phyloP scores from a whole-genome alignment of 2,329 filamentous ascomycete genomes.

The Arthrinium phaeospermum region DNA sequence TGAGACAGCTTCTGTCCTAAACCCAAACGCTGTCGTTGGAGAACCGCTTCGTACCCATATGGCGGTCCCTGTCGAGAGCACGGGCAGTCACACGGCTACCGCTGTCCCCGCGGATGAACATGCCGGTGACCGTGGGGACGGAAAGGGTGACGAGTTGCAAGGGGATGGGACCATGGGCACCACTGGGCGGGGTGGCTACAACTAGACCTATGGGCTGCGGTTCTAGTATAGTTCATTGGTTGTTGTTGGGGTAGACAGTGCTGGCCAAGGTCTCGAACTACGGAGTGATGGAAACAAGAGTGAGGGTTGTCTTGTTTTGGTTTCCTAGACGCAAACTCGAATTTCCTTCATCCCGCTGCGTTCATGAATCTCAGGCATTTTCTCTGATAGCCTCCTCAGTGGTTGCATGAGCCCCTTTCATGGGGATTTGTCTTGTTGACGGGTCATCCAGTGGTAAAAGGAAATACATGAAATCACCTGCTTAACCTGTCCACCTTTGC shows the following conservation, averaged over 20 bases:
- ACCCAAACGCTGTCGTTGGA: not conserved
- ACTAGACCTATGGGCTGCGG: not conserved
- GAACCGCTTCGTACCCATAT: not conserved
- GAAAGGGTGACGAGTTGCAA: not conserved
- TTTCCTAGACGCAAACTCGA: too few species aligned
- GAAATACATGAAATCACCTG: too few species aligned
- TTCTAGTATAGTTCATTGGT: not conserved
- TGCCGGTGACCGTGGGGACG: not conserved
- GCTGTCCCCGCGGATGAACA: not conserved
- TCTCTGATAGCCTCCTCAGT: too few species aligned
- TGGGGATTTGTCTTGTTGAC: too few species aligned
- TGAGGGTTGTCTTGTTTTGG: not conserved
- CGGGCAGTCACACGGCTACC: not conserved
- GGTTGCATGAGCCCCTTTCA: too few species aligned
- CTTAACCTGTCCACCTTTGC: too few species aligned
- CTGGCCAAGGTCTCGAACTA: not conserved
- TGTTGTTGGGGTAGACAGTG: not conserved
- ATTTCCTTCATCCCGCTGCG: too few species aligned
- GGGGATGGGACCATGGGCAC: not conserved
- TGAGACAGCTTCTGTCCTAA: not conserved
- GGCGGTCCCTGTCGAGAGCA: not conserved
- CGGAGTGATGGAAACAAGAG: too few species aligned
- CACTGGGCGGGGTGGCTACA: not conserved
- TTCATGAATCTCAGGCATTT: too few species aligned
- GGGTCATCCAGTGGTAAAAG: too few species aligned